Conservation (phyloP, 352 stramenopile genomes). For the Phytopythium vexans region DNA sequence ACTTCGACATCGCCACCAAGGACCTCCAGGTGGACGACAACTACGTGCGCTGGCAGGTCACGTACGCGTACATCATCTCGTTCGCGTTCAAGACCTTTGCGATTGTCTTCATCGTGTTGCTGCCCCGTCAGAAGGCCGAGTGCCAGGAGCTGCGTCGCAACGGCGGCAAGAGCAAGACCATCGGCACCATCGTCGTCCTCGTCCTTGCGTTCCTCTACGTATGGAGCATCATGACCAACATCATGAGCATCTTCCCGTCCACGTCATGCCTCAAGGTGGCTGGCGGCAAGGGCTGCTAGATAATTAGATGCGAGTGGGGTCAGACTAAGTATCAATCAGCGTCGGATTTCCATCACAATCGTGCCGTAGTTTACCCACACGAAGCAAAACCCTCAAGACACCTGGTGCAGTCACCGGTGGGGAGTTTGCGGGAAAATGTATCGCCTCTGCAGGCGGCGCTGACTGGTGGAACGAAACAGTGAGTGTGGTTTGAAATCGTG, state of each 20-base stretch:
- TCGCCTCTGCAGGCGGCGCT: too few species aligned
- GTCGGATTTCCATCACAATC: too few species aligned
- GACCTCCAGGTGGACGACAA: slow-evolving; percentile 36
- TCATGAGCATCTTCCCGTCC: slow-evolving; percentile 44
- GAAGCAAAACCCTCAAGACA: too few species aligned
- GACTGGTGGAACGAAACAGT: too few species aligned
- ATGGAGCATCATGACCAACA: slow-evolving; percentile 47
- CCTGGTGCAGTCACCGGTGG: too few species aligned
- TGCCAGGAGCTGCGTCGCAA: slow-evolving; percentile 35
- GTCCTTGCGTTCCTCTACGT: slow-evolving; percentile 34
- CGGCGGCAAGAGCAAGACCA: slow-evolving; percentile 29
- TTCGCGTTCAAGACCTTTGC: slow-evolving; percentile 38
- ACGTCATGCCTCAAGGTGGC: slow-evolving; percentile 39
- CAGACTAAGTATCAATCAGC: too few species aligned
- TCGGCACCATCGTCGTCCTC: slow-evolving; percentile 31
- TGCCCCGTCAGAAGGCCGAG: slow-evolving; percentile 41
- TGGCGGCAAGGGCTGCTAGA: slow-evolving; percentile 29
- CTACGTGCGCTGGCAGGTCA: slow-evolving; percentile 25
- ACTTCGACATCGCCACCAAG: slow-evolving; percentile 33
- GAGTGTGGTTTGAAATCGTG: too few species aligned
- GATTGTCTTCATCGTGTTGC: slow-evolving; percentile 29
- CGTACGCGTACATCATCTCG: slow-evolving; percentile 29
- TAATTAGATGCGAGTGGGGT: too few species aligned
- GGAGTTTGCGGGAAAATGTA: too few species aligned
- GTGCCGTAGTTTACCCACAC: too few species aligned